Conservation (phyloP, 805 yeast genomes). For the Teunomyces kruisii region DNA sequence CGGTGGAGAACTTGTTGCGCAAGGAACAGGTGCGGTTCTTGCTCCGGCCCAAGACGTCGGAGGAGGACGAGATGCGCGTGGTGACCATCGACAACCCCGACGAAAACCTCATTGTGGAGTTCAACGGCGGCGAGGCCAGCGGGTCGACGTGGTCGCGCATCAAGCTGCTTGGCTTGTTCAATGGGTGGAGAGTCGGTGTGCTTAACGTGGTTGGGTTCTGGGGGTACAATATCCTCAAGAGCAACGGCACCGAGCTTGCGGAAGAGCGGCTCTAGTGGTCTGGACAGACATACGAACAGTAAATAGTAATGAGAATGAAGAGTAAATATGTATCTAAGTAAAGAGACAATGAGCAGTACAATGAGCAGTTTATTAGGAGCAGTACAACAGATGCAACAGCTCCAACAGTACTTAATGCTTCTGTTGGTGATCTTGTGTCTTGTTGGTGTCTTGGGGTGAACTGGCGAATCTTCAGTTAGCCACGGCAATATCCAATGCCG, state of each 20-base stretch:
- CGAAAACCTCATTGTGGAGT: conserved; percentile 55
- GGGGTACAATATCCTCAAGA: conserved; percentile 64
- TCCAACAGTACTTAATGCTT: no score
- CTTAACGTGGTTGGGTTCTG: conserved; percentile 79
- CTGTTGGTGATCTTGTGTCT: no score
- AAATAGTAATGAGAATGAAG: background rate
- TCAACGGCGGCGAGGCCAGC: conserved; percentile 39
- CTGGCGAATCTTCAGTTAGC: no score
- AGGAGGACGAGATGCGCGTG: conserved; percentile 36
- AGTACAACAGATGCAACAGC: no score
- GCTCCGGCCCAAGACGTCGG: conserved; percentile 35
- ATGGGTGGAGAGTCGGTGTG: conserved; percentile 91
- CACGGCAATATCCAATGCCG: no score
- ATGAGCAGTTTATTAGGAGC: no score
- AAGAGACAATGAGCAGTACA: no score
- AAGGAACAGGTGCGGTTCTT: conserved; percentile 79
- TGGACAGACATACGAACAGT: background rate
- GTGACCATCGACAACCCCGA: conserved; percentile 41
- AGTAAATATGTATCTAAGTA: no score
- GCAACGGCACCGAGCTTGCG: conserved; percentile 41
- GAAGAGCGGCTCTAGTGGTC: conserved; percentile 28
- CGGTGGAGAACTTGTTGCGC: conserved; percentile 81
- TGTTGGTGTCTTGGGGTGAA: no score
- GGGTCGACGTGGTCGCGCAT: conserved; percentile 34
- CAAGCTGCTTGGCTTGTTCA: conserved; percentile 46